Conservation (phyloP, 129 eudicot species). For the Calendula officinalis region DNA sequence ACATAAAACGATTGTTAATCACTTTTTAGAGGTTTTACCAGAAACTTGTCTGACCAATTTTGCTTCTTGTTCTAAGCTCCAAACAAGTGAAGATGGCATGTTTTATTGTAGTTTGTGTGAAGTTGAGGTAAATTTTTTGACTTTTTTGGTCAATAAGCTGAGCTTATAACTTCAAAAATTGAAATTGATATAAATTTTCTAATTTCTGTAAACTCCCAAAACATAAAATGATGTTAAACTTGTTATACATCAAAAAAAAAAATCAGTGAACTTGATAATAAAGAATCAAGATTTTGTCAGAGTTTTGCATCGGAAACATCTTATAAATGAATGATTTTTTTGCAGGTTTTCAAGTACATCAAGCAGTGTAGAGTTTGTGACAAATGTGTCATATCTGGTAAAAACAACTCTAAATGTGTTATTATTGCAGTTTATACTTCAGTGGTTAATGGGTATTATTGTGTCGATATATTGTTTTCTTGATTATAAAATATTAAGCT, state of each 20-base stretch:
- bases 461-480: conserved; percentile 78
- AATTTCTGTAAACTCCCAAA: too few species aligned
- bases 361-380: conserved; percentile 97
- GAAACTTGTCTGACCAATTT: background rate
- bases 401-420: conserved; percentile 33
- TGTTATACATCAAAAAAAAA: background rate
- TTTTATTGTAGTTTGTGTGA: conserved; percentile 90
- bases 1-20: too few species aligned
- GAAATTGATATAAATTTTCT: too few species aligned
- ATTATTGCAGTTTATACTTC: conserved; percentile 84
- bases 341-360: conserved; percentile 94
- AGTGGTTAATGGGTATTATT: conserved; percentile 93
- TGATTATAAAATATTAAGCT: conserved; percentile 54
- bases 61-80: conserved; percentile 35
- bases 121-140: conserved; percentile 63
- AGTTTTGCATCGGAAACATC: background rate
- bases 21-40: background rate
- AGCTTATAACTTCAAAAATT: too few species aligned
- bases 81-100: conserved; percentile 88
- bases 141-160: background rate
- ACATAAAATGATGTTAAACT: too few species aligned
- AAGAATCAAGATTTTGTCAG: background rate
- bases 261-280: conserved; percentile 3
- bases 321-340: background rate
- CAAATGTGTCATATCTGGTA: conserved; percentile 61